Evolutionary conservation across 2,329 filamentous ascomycete species (phyloP), one percentile per base, ranked within the genome.

Genomic region (Pezicula radicicola): DNA sequence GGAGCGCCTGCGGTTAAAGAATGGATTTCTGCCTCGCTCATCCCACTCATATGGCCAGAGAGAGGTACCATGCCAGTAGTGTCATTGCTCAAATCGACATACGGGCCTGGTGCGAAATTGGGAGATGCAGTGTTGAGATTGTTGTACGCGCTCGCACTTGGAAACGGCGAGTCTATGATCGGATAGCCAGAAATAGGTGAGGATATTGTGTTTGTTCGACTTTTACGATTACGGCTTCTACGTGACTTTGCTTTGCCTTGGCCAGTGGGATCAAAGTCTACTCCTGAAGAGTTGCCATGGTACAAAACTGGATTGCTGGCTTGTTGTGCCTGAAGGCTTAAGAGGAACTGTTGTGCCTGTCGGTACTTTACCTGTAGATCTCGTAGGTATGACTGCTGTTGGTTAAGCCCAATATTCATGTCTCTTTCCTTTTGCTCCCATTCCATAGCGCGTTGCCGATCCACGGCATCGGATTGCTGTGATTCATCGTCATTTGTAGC

Each of bases 1-100:
- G 87, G 87, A 2, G 87, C 88, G 27, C 81, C 84, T 16, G 77
- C 79, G 3, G 78, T 83, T 35, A 87, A 66, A 16, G 76, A 76
- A 52, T 81, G 81, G 4, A 86, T 70, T 16, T 87, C 84, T 2
- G 82, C 78, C 30, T 88, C 85, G 6, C 81, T 82, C 50, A 84
- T 75, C 9, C 67, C 61, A 55, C 72, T 58, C 55, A 72, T 60
- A 60, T 68, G 61, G 66, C 68, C 56, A 8, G 55, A 55, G 18
- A 63, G 45, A 15, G 61, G 62, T 2, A 60, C 55, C 63, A 66
- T 60, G n/a, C 60, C 57, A n/a, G 57, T 61, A 45, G 64, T 60
- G 39, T 62, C 58, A 40, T 47, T 46, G 48, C 57, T 62, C 50
- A 65, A 50, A 48, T 67, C 63, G 21, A 68, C 63, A 46, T 67